Conservation (phyloP, 257 asterid species). For the Phtheirospermum japonicum region DNA sequence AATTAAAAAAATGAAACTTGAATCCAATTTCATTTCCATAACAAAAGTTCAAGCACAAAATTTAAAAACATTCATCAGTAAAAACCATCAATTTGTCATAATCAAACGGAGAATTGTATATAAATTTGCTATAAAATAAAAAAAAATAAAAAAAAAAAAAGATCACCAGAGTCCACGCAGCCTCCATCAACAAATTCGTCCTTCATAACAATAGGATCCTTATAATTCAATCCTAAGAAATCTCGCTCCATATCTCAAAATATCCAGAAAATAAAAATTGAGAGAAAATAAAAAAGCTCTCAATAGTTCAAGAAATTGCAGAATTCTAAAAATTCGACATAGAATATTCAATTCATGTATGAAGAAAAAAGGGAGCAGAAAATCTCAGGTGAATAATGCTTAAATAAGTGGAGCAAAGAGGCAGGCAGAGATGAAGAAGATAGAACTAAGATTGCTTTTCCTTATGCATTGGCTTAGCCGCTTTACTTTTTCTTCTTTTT, state of each 20-base stretch:
- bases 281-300: neutral
- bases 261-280: neutral
- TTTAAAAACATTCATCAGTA: conserved; percentile 4
- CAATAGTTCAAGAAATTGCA: conserved; percentile 6
- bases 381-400: conserved; percentile 29
- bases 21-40: conserved; percentile 15
- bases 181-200: conserved; percentile 53
- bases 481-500: neutral
- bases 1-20: conserved; percentile 6
- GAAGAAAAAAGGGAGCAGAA: neutral
- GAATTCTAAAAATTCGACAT: conserved; percentile 5
- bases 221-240: conserved; percentile 61
- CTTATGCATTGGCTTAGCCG: conserved; percentile 14
- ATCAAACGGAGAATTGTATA: neutral
- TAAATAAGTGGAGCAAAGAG: conserved; percentile 14
- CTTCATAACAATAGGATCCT: conserved; percentile 43
- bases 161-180: conserved; percentile 50
- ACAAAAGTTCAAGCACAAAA: conserved; percentile 18
- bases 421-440: conserved; percentile 24
- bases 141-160: conserved; percentile 21
- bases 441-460: neutral
- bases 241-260: conserved; percentile 68
- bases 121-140: too few relatives aligned
- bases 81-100: conserved; percentile 6
- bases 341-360: conserved; percentile 20